phyloP scores from a whole-genome alignment of 2,329 filamentous ascomycete genomes.

The Ophiosphaerella korrae region DNA sequence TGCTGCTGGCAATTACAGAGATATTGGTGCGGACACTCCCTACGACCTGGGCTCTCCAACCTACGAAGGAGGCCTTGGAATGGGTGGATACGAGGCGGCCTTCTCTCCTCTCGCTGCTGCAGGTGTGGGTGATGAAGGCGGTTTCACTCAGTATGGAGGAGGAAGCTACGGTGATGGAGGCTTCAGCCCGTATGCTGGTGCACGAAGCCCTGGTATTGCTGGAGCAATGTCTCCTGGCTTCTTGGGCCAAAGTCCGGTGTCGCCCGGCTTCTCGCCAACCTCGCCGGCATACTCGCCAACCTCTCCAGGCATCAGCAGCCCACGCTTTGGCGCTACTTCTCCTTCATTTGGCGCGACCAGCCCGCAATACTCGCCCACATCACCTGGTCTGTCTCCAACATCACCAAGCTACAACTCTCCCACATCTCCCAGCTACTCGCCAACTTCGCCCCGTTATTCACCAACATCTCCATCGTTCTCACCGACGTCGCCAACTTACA shows the following conservation, averaged over 20 bases:
- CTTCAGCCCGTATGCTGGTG: slow-evolving; percentile 69
- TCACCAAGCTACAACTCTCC: slow-evolving; percentile 56
- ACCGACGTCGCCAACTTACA: slow-evolving; percentile 52
- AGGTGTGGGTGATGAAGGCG: slow-evolving; percentile 63
- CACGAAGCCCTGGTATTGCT: slow-evolving; percentile 63
- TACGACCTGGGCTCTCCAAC: slow-evolving; percentile 77
- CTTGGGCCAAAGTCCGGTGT: slow-evolving; percentile 46
- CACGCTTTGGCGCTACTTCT: slow-evolving; percentile 59
- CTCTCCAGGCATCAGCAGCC: slow-evolving; percentile 65
- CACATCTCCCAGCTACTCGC: slow-evolving; percentile 63
- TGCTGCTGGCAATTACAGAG: slow-evolving; percentile 70
- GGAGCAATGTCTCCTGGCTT: slow-evolving; percentile 48
- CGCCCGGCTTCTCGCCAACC: slow-evolving; percentile 53
- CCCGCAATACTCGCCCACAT: slow-evolving; percentile 66
- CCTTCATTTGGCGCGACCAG: slow-evolving; percentile 59
- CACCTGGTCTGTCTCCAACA: slow-evolving; percentile 60
- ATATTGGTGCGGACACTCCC: slow-evolving; percentile 84
- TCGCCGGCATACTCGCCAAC: slow-evolving; percentile 63
- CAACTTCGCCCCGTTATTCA: slow-evolving; percentile 60
- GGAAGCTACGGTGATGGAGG: slow-evolving; percentile 66
- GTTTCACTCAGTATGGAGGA: slow-evolving; percentile 67
- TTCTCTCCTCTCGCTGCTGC: slow-evolving; percentile 79
- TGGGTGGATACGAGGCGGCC: slow-evolving; percentile 61
- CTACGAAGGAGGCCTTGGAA: slow-evolving; percentile 65
- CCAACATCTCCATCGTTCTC: slow-evolving; percentile 55